phyloP scores from a whole-genome alignment of 805 yeast species.

The Wickerhamiella galacta region DNA sequence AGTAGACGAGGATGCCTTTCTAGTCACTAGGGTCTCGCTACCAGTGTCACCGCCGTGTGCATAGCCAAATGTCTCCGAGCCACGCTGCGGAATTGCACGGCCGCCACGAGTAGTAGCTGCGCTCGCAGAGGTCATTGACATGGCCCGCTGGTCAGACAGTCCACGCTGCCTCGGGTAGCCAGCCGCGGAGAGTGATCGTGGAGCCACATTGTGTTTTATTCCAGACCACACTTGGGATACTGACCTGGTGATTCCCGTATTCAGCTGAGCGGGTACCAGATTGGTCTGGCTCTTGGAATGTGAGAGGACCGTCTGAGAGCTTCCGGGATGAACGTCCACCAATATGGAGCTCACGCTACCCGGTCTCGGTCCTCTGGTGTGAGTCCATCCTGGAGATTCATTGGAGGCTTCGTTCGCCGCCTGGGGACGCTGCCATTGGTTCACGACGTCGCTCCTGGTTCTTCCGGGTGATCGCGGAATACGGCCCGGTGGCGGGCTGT shows the following conservation, averaged over 20 bases:
- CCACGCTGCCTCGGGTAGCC: not conserved
- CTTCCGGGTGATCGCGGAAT: slow-evolving; percentile 5
- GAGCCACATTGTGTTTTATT: slow-evolving; percentile 10
- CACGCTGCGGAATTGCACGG: slow-evolving; percentile 14
- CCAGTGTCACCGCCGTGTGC: not conserved
- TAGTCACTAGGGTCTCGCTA: slow-evolving; percentile 4
- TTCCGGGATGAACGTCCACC: too few relatives aligned
- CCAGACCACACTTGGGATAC: slow-evolving; percentile 14
- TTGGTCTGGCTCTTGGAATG: too few relatives aligned
- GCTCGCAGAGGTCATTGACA: slow-evolving; percentile 1
- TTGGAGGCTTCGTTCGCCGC: too few relatives aligned
- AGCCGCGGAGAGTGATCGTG: not conserved
- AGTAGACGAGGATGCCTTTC: slow-evolving; percentile 14
- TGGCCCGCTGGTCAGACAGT: slow-evolving; percentile 2
- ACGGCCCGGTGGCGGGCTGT: slow-evolving; percentile 22
- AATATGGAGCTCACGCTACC: too few relatives aligned
- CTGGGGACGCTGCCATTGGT: too few relatives aligned
- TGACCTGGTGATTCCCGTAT: slow-evolving; percentile 7
- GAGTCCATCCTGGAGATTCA: too few relatives aligned
- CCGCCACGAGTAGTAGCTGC: slow-evolving; percentile 15
- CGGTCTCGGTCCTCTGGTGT: too few relatives aligned
- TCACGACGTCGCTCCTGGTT: too few relatives aligned
- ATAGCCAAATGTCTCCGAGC: not conserved
- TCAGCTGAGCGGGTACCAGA: not conserved
- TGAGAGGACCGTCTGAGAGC: too few relatives aligned